Base-by-base conservation (phyloP, 371 early-diverging fungal genomes). In the Mucor saturninus region DNA sequence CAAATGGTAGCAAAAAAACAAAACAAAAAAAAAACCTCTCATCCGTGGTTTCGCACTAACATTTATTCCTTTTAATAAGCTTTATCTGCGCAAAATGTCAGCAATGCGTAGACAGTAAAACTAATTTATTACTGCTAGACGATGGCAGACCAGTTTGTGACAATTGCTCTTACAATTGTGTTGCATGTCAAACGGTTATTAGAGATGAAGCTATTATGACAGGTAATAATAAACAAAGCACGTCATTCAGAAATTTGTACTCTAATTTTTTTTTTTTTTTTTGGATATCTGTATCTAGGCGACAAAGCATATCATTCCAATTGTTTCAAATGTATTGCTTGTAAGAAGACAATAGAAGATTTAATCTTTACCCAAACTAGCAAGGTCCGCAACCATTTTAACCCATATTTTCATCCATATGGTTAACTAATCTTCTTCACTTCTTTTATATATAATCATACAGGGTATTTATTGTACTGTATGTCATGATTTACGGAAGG, bases 181-280 rank as follows among this genome's bases (percentile, higher is more conserved):
- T 81, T 52, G 72, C 83, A 32, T 95, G 95, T 71, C 85, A 86
- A 48, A 75, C 87, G 63, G 81, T 87, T 6, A 95, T 94, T 50
- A 81, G 84, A 13, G 93, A 93, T 67, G 95, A 94, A 70, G 95
- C 94, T 37, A 89, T 94, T 45, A 90, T 91, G 77, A 94, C 94
- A 35, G 91, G 90, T 83, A 40, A 53, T 15, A 39, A 45, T 38
- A 50, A 48, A 15, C 29, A 48, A 26, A 11, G 29, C 11, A 56
- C 15, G 5, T 15, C 2, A n/a, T 43, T 14, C 13, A 43, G 15
- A 43, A 40, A 40, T 9, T 40, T 40, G 2, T 11, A 5, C 43
- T 40, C 52, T 53, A 7, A 32, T 28, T 39, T 40, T 39, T 13
- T 38, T 40, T 15, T 21, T 21, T 21, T 21, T 21, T 21, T 21